Conservation (phyloP, 2,329 filamentous ascomycete species). For the Verticillium klebahnii region DNA sequence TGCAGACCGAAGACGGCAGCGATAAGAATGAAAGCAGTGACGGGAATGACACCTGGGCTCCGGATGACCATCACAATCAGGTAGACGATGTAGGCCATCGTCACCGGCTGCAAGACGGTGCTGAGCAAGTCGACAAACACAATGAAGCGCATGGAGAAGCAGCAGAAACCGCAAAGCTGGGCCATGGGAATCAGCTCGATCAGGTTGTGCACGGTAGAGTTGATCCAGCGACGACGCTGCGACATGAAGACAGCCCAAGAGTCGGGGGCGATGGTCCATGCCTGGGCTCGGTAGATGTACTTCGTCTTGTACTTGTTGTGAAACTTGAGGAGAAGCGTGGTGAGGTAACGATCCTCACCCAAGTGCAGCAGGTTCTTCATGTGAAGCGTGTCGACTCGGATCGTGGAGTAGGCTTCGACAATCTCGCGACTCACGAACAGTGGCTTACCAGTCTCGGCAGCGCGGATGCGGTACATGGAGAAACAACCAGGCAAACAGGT, state of each 20-base stretch:
- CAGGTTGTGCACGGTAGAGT: constrained; percentile 97
- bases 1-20: constrained; percentile 97
- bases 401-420: constrained; percentile 81
- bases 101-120: constrained; percentile 88
- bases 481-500: constrained; percentile 98
- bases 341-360: constrained; percentile 96
- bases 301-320: constrained; percentile 97
- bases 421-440: constrained; percentile 94
- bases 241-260: constrained; percentile 93
- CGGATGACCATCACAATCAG: constrained; percentile 70
- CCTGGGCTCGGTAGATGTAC: constrained; percentile 87
- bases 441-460: constrained; percentile 90
- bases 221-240: constrained; percentile 98
- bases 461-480: constrained; percentile 96
- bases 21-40: constrained; percentile 85
- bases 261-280: constrained; percentile 96
- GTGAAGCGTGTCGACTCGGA: constrained; percentile 94
- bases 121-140: constrained; percentile 92
- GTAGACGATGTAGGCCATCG: constrained; percentile 83
- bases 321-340: constrained; percentile 86
- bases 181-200: constrained; percentile 90
- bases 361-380: constrained; percentile 98
- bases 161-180: constrained; percentile 98
- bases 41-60: constrained; percentile 62
- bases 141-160: constrained; percentile 98